Evolutionary conservation across 495 filamentous ascomycete species (phyloP).

Genomic region (Schizothecium vesticola): DNA sequence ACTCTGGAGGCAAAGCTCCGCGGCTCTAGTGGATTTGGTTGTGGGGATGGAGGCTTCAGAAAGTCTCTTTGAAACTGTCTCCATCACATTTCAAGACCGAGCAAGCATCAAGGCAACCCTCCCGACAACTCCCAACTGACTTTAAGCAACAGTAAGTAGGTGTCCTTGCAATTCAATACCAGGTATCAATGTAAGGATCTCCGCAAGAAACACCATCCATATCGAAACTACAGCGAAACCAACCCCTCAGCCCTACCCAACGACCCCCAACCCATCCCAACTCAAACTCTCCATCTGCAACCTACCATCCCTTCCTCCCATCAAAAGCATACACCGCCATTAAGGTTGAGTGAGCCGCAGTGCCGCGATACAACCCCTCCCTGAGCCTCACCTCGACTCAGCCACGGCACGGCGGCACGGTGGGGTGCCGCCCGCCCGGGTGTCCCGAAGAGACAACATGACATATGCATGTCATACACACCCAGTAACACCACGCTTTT

Average conservation of each 20-base stretch:
- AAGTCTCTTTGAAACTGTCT: not conserved
- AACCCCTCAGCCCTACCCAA: not conserved
- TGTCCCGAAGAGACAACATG: not conserved
- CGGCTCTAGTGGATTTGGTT: not conserved
- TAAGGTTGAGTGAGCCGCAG: not conserved
- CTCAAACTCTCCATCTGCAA: not conserved
- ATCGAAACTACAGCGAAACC: too few relatives aligned
- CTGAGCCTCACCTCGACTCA: not conserved
- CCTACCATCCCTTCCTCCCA: too few relatives aligned
- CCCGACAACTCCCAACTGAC: not conserved
- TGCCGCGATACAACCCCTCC: not conserved
- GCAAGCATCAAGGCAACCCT: not conserved
- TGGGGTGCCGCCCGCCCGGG: not conserved
- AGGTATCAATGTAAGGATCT: too few relatives aligned
- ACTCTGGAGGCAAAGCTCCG: conserved; percentile 5
- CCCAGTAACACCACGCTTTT: not conserved
- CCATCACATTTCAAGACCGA: not conserved
- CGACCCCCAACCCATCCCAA: not conserved
- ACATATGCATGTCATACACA: not conserved
- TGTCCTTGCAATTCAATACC: too few relatives aligned
- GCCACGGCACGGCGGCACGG: not conserved
- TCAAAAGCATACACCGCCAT: not conserved
- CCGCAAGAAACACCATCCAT: too few relatives aligned
- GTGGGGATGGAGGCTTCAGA: not conserved
- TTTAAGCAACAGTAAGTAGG: too few relatives aligned